Base-by-base conservation (phyloP, 2,329 filamentous ascomycete species). In the Clarireedia paspali region DNA sequence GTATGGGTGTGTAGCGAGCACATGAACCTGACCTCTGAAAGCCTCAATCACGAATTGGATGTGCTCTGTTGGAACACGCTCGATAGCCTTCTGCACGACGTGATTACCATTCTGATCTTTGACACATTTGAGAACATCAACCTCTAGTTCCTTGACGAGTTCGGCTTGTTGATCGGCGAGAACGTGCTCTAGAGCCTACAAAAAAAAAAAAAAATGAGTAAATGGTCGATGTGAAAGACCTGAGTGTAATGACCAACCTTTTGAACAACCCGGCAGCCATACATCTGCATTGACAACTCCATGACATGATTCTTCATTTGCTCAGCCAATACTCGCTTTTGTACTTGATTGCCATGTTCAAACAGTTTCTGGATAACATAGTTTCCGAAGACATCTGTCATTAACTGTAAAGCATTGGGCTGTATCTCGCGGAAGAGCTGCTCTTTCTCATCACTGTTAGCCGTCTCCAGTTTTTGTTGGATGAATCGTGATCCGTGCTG, bases 361-460 rank as follows among this genome's bases (percentile, higher is more conserved):
- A 97, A 96, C 68, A 97, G 85, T 70, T 96, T 97, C 68, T 99
- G 94, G 40, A 97, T 91, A 38, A 99, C 94, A 68, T 97, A 99
- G 71, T 99, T 99, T 53, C 94, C 94, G 68, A 96, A 99, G 0
- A 97, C 87, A 70, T 97, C 94, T 47, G 87, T 92, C 90, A 96
- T 96, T 48, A 99, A 75, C 67, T 92, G 90, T 30, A 95, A 72
- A 1, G 87, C 84, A 63, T 99, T 94, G 0, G 84, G 82, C 64
- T 88, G 81, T 47, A 99, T 90, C 70, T 97, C 94, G 0, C 80
- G 77, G 75, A 96, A 97, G 0, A 97, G 82, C 55, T 85, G 85
- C 34, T 95, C 89, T 72, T 96, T 97, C 68, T 96, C 92, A 59
- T 97, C 94, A 66, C 91, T 96, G 69, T 95, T 96, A 55, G 94